A percentile compares a stretch with the other conserved stretches of the same genome.
Conservation (phyloP, 2,329 filamentous ascomycete genomes). For the Pseudogymnoascus sp. region DNA sequence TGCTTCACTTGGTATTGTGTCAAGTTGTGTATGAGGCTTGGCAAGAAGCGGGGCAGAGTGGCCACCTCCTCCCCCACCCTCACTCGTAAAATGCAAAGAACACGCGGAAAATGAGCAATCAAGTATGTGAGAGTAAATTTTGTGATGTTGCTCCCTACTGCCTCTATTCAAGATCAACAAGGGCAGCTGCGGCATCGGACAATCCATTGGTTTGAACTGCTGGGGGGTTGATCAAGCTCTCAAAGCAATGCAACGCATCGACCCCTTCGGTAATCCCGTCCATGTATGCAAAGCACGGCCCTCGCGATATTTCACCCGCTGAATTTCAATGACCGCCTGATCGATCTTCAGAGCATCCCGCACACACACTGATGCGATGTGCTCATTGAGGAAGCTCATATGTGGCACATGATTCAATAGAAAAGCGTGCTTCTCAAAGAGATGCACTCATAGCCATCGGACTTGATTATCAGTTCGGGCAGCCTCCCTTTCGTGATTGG, state of each 20-base stretch:
- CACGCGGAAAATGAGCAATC: not conserved
- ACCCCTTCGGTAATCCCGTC: not conserved
- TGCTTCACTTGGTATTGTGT: slow-evolving; percentile 4
- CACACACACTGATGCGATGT: not conserved
- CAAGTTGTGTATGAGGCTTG: slow-evolving; percentile 8
- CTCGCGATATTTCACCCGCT: not conserved
- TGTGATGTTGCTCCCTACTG: not conserved
- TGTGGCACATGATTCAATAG: not conserved
- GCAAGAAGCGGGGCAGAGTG: not conserved
- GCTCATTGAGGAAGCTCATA: not conserved
- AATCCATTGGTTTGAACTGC: not conserved
- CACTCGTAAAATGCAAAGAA: not conserved
- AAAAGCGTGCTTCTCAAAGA: not conserved
- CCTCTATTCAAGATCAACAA: not conserved
- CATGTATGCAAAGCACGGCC: slow-evolving; percentile 5
- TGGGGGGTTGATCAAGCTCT: not conserved
- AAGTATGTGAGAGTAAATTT: not conserved
- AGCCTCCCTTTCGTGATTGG: not conserved
- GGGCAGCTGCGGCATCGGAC: not conserved
- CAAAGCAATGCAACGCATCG: not conserved
- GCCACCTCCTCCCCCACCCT: not conserved
- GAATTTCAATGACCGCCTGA: not conserved
- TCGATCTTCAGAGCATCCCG: not conserved
- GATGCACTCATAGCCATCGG: not conserved
- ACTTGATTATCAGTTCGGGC: not conserved